phyloP scores from a whole-genome alignment of 129 eudicot species.

The carrot (Daucus carota) region DH1_v3.0 NC_030381.2:44499501-44500000 shows the following conservation, averaged over 20 bases:
- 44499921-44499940: not conserved
- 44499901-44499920: not conserved
- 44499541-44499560: slow-evolving; percentile 4
- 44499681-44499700: not conserved
- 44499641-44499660: slow-evolving; percentile 43
- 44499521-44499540: not conserved
- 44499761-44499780: slow-evolving; percentile 99
- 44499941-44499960: not conserved
- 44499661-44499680: not conserved
- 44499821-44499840: slow-evolving; percentile 53
- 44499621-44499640: slow-evolving; percentile 94
- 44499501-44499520: not conserved
- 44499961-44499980: not conserved
- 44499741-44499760: slow-evolving; percentile 72
- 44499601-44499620: slow-evolving; percentile 97
- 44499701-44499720: not conserved
- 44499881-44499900: not conserved
- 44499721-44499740: slow-evolving; percentile 91
- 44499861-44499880: not conserved
- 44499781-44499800: slow-evolving; percentile 98
- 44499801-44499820: slow-evolving; percentile 93
- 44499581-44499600: slow-evolving; percentile 99
- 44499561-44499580: slow-evolving; percentile 72
- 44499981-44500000: not conserved
- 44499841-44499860: slow-evolving; percentile 6